Base-by-base conservation (phyloP, 805 yeast species). In the Sugiyamaella mastotermitis region DNA sequence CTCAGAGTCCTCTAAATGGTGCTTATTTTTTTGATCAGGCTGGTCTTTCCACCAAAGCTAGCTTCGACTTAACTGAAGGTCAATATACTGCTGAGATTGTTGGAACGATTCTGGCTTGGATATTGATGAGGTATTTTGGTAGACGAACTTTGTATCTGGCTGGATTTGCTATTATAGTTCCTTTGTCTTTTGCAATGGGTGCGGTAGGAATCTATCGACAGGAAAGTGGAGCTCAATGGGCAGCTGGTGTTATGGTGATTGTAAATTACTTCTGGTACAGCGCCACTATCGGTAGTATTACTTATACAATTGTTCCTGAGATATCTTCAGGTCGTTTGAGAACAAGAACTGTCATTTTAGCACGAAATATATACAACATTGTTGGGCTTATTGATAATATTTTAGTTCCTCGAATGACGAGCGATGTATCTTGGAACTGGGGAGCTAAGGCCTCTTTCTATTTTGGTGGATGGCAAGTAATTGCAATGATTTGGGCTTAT, bases 381-480 rank as follows among this genome's bases (percentile, higher is more conserved):
- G 40, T 25, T 18, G 40, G 39, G n/a, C 44, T 55, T 16, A 42
- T 50, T 25, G 26, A 28, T 21, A 34, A 40, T 15, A 42, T 24
- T 17, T 31, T 38, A 11, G 42, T 38, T 15, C 78, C 78, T 14
- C 70, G 69, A 48, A 61, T 72, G 66, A 57, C 73, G 48, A 73
- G 71, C 46, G 56, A 72, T 44, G 53, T 55, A 8, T 61, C 58
- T 20, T 70, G 71, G 48, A 62, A 72, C 47, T 62, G 69, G 67
- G 66, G 66, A 14, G 71, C 68, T 14, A 69, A 70, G 47, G 64
- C 72, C 20, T 74, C 66, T 3, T 68, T 67, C 47, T 60, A 71
- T 40, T 63, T 70, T 64, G 66, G 64, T 32, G 75, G 66, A 0
- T 46, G 49, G 5, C 51, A 56, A 15, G 22, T 57, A 3, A 2